A percentile compares a stretch with the other conserved stretches of the same genome.
These are phyloP conservation scores for Corrigiola litoralis DNA, from an alignment of 179 eudicot species.

Conservation along the genomic window DNA sequence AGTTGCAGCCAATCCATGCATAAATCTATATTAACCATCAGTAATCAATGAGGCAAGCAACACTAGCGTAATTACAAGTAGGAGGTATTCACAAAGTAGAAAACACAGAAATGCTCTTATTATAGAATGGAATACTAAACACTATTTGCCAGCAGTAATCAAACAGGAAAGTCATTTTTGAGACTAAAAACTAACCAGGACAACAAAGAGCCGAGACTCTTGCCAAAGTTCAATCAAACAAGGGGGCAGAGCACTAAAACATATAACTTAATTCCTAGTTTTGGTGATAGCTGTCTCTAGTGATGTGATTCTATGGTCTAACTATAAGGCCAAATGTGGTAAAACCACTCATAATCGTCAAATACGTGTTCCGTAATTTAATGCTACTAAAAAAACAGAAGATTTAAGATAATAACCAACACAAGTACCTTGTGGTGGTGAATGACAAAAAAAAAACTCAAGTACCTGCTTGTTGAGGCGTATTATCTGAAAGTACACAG, in stretches of 20 bases:
- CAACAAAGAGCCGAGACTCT: neutral
- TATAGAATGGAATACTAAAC: neutral
- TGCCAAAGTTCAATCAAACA: neutral
- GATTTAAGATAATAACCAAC: too few relatives aligned
- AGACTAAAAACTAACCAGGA: neutral
- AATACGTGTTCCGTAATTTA: too few relatives aligned
- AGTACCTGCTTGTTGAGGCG: constrained; percentile 67
- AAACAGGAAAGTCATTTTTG: neutral
- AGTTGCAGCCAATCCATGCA: constrained; percentile 82
- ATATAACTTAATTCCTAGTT: too few relatives aligned
- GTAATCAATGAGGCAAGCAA: neutral
- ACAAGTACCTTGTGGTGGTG: too few relatives aligned
- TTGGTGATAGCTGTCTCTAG: too few relatives aligned
- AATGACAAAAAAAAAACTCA: neutral
- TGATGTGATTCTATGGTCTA: too few relatives aligned
- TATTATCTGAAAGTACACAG: constrained; percentile 71
- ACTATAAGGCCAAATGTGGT: too few relatives aligned
- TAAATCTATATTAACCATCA: constrained; percentile 41
- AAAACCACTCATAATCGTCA: too few relatives aligned
- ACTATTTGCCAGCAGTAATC: neutral
- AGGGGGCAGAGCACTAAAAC: too few relatives aligned
- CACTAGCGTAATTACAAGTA: neutral
- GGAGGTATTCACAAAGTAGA: neutral
- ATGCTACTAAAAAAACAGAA: too few relatives aligned
- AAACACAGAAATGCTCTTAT: neutral